phyloP scores from a whole-genome alignment of 2,329 filamentous ascomycete genomes.

The Xylaria polymorpha region DNA sequence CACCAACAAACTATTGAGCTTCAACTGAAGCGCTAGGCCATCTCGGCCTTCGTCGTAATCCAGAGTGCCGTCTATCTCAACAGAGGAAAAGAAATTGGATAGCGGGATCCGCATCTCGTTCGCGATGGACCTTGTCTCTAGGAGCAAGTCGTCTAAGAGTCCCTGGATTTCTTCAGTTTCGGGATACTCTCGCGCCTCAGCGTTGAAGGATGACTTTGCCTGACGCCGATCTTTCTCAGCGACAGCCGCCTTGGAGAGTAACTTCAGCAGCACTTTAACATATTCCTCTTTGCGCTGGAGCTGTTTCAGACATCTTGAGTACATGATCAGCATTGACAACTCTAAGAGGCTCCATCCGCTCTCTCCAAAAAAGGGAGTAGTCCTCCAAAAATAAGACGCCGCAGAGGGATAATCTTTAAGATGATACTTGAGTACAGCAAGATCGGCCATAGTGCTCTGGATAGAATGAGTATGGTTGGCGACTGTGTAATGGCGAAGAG shows the following conservation, averaged over 20 bases:
- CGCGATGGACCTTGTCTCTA: constrained; percentile 57
- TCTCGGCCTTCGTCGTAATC: constrained; percentile 77
- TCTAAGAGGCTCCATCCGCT: constrained; percentile 84
- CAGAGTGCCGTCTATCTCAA: constrained; percentile 75
- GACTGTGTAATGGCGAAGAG: constrained; percentile 83
- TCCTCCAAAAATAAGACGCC: constrained; percentile 79
- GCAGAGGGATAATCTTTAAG: constrained; percentile 79
- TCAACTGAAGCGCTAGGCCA: constrained; percentile 77
- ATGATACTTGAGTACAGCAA: constrained; percentile 85
- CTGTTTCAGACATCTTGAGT: constrained; percentile 82
- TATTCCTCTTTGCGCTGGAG: constrained; percentile 83
- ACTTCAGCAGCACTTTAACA: constrained; percentile 77
- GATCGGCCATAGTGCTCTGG: constrained; percentile 81
- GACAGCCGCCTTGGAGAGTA: constrained; percentile 74
- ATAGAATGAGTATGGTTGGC: constrained; percentile 83
- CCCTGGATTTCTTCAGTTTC: constrained; percentile 57
- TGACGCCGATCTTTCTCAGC: constrained; percentile 63
- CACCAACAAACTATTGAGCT: constrained; percentile 76
- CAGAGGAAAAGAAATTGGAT: constrained; percentile 76
- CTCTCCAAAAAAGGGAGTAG: constrained; percentile 82
- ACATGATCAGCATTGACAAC: constrained; percentile 85
- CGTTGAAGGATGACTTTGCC: constrained; percentile 53
- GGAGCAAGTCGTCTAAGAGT: constrained; percentile 61
- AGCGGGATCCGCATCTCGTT: constrained; percentile 76
- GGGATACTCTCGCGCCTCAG: constrained; percentile 52